Conservation (phyloP, 768 basidiomycete genomes). For the Lactarius indigo region DNA sequence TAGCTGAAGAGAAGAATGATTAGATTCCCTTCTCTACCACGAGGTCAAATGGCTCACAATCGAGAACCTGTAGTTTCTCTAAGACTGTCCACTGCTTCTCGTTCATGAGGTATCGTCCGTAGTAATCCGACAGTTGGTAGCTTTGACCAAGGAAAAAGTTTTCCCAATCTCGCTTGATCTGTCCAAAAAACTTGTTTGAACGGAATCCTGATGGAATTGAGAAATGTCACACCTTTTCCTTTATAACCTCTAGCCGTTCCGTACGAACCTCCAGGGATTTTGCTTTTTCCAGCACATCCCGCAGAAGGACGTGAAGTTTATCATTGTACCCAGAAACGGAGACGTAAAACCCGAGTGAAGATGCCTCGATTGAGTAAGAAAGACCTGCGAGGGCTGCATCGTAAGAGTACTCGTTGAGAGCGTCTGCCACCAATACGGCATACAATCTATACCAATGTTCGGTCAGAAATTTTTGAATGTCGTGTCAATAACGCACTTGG, state of each 20-base stretch:
- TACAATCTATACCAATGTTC: slow-evolving; percentile 53
- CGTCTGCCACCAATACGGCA: slow-evolving; percentile 81
- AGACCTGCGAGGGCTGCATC: slow-evolving; percentile 91
- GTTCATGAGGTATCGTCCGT: slow-evolving; percentile 63
- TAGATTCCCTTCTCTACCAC: neutral
- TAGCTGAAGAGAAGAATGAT: slow-evolving; percentile 40
- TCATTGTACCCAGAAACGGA: slow-evolving; percentile 86
- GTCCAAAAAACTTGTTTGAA: neutral
- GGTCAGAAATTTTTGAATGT: neutral
- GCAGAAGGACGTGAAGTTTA: slow-evolving; percentile 72
- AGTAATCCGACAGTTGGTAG: slow-evolving; percentile 76
- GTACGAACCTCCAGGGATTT: slow-evolving; percentile 59
- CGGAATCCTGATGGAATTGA: neutral
- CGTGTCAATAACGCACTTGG: slow-evolving; percentile 45
- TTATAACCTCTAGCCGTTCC: slow-evolving; percentile 76
- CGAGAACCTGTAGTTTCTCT: slow-evolving; percentile 73
- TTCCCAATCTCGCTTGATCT: slow-evolving; percentile 76
- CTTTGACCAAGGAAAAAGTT: slow-evolving; percentile 88
- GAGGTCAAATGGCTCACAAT: slow-evolving; percentile 46
- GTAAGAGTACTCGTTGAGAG: slow-evolving; percentile 87
- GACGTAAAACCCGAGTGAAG: slow-evolving; percentile 64
- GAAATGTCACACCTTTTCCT: slow-evolving; percentile 62
- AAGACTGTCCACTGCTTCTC: slow-evolving; percentile 71
- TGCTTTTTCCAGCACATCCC: slow-evolving; percentile 67
- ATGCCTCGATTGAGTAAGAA: slow-evolving; percentile 60